Base-by-base conservation (phyloP, 1,284 basidiomycete species). In the Ceratobasidium sp. region DNA sequence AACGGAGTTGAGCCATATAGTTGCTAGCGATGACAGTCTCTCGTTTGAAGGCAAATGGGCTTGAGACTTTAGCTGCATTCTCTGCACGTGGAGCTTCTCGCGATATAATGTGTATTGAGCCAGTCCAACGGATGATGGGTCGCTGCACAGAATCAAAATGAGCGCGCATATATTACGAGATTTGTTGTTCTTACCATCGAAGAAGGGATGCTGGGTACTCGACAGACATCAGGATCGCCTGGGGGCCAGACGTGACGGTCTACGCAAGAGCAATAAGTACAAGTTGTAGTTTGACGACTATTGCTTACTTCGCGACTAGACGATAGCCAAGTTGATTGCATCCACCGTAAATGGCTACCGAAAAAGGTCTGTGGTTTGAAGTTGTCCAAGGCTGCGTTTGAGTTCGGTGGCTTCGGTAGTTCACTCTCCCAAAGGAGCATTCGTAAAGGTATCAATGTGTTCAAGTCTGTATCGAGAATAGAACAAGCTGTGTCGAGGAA, bases 391-490 rank as follows among this genome's bases (percentile, higher is more conserved):
- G 22, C 5, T 3, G 17, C 7, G 17, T 25, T 6, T 32, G 29
- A 42, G 40, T 13, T 10, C 2, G 13, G 12, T 32, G 10, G 25
- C 10, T 2, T 45, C 17, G 42, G 40, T 13, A 45, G 31, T 1
- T 67, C 40, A 10, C 3, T 31, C 27, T 67, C 64, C 64, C 64
- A 67, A 20, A 55, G 17, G 17, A 67, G 64, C 3, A 67, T 42
- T 15, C 52, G 64, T 34, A 55, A 31, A 45, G 43, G 31, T 15
- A 22, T 15, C 43, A 54, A 29, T 12, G 38, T 22, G 4, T 17
- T 4, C 40, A 38, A 67, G 8, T 67, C 64, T 15, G 35, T 8
- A 29, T 40, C 47, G 3, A 40, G 20, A 35, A n/a, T 17, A 27
- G 13, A 29, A n/a, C 35, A 55, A 7, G 42, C 27, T 20, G n/a